Evolutionary conservation across 352 stramenopile species (phyloP).

Genomic region (Globisporangium camurandrum): DNA sequence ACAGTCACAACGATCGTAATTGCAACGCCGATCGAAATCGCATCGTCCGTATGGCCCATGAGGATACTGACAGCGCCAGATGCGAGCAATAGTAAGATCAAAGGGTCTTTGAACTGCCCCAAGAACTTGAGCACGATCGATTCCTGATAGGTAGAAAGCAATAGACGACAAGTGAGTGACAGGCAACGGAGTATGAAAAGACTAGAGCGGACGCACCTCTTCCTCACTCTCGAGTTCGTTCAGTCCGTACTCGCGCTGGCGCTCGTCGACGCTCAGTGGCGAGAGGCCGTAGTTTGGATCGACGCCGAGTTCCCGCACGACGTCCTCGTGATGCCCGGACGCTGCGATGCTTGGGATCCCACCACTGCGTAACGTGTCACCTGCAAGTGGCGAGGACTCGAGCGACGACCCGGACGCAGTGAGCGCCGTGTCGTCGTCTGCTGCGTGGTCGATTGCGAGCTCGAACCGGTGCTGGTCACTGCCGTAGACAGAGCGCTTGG

Average conservation of each 20-base stretch:
- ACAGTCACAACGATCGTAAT: conserved; percentile 96
- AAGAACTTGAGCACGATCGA: conserved; percentile 89
- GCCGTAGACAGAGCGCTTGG: conserved; percentile 7
- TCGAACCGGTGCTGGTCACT: conserved; percentile 6
- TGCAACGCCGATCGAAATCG: conserved; percentile 92
- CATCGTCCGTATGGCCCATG: conserved; percentile 94
- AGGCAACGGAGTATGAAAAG: too few relatives aligned
- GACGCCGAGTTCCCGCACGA: conserved; percentile 57
- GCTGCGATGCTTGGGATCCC: conserved; percentile 15
- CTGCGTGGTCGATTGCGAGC: conserved; percentile 1
- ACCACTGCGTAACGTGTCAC: not conserved
- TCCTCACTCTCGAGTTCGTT: conserved; percentile 71
- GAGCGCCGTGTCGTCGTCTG: conserved; percentile 8
- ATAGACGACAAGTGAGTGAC: too few relatives aligned
- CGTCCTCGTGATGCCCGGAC: conserved; percentile 41
- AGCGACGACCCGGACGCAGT: conserved; percentile 12
- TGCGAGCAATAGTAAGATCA: conserved; percentile 94
- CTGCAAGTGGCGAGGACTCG: not conserved
- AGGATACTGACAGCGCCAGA: conserved; percentile 87
- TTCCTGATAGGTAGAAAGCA: too few relatives aligned
- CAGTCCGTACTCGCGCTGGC: conserved; percentile 58
- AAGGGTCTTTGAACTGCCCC: conserved; percentile 94
- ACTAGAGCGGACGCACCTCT: conserved; percentile 23
- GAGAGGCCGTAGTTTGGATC: conserved; percentile 58
- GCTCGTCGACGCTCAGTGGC: conserved; percentile 39